Base-by-base conservation (phyloP, 2,329 filamentous ascomycete species). In the Ascochyta clinopodiicola region DNA sequence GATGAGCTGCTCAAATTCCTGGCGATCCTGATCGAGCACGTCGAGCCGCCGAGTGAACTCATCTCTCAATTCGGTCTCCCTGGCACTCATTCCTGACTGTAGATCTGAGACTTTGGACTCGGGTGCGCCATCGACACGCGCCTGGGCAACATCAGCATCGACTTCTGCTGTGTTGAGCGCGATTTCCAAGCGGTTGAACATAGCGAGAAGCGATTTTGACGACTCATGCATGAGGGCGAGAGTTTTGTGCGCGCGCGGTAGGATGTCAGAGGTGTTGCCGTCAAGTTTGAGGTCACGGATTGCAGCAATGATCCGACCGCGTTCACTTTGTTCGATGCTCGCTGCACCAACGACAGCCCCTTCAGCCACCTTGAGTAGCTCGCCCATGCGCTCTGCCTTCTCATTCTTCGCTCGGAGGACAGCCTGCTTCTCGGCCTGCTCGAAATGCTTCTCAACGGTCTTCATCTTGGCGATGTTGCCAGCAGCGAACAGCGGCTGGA, bases 91-190 rank as follows among this genome's bases (percentile, higher is more conserved):
- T 44, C 71, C 67, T 7, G 58, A 51, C 45, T 61, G 80, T 57
- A 67, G 48, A n/a, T 76, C 71, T 27, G 73, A 67, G 22, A 82
- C 69, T 15, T 69, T 74, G 13, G 70, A 78, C 4, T 72, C 53
- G 19, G 78, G 75, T 0, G 78, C 75, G 43, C 78, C 76, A 17
- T 80, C 75, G 32, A 78, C 77, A 46, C 73, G 77, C 2, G 81
- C 83, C 62, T 82, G 79, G 32, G 81, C 80, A 44, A 84, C 80
- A n/a, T 81, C 81, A 19, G 84, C 78, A 40, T 80, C 78, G 47
- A 83, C 81, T 53, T 83, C 81, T 1, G 81, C 78, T 22, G 80
- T 75, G 55, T 84, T 84, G 51, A 84, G 75, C 6, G 75, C 67
- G 44, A 79, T 75, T 57, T 85, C 83, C 3, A 81, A 77, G 15